phyloP scores from a whole-genome alignment of 805 yeast genomes.

The Kodamaea kakaduensis region DNA sequence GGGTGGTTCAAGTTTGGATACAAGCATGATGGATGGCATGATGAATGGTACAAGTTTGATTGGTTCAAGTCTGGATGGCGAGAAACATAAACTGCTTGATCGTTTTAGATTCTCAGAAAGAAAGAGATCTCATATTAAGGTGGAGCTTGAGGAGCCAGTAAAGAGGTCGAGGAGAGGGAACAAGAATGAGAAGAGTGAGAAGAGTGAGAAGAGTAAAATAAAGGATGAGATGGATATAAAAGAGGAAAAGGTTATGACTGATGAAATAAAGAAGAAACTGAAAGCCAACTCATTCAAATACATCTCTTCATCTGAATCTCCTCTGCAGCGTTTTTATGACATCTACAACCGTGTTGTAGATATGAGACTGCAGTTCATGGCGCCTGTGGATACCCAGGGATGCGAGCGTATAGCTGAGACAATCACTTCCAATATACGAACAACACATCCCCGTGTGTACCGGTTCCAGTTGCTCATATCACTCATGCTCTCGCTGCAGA shows the following conservation, averaged over 20 bases:
- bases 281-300: too few species aligned
- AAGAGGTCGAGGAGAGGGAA: too few species aligned
- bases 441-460: conserved; percentile 34
- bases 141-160: too few species aligned
- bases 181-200: conserved; percentile 1
- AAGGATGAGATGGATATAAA: neutral
- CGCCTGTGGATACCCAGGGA: conserved; percentile 90
- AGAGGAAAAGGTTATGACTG: neutral
- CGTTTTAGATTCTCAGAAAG: too few species aligned
- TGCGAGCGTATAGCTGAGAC: conserved; percentile 59
- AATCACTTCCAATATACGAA: conserved; percentile 32
- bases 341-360: conserved; percentile 57
- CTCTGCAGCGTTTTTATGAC: too few species aligned
- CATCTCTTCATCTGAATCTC: too few species aligned
- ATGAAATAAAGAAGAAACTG: neutral
- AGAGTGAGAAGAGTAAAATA: neutral
- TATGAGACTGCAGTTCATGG: conserved; percentile 61
- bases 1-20: too few species aligned
- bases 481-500: conserved; percentile 85
- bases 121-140: too few species aligned
- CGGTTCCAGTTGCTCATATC: conserved; percentile 77
- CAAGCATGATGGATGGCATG: too few species aligned
- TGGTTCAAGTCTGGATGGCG: too few species aligned
- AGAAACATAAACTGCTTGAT: too few species aligned
- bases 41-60: too few species aligned